phyloP scores from a whole-genome alignment of 176 grass and related monocot species.

The Bolboschoenus planiculmis region DNA sequence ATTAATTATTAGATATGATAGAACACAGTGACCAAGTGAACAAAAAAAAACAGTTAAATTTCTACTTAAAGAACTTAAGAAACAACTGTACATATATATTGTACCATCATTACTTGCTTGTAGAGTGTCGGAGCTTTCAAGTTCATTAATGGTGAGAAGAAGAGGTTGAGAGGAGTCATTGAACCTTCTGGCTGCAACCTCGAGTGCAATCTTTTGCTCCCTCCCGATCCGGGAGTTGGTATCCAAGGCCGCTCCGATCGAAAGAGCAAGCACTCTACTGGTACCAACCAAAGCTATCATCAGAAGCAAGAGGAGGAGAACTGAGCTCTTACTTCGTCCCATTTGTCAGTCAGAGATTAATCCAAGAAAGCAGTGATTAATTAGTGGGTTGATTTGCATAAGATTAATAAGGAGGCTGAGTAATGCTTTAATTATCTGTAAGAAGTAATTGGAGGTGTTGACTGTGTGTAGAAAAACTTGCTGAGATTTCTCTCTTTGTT shows the following conservation, averaged over 20 bases:
- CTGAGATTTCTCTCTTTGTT: too few relatives aligned
- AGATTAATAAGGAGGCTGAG: not conserved
- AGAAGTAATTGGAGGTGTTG: not conserved
- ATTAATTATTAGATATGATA: not conserved
- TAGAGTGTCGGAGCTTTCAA: not conserved
- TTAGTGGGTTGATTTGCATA: not conserved
- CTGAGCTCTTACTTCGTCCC: not conserved
- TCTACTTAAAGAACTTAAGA: not conserved
- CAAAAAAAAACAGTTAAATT: not conserved
- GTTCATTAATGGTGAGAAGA: not conserved
- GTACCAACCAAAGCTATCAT: not conserved
- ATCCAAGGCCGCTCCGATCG: not conserved
- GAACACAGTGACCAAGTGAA: not conserved
- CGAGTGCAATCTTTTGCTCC: constrained; percentile 5
- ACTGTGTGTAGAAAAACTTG: not conserved
- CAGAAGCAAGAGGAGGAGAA: not conserved
- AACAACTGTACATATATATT: not conserved
- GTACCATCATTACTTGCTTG: not conserved
- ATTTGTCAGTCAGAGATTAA: not conserved
- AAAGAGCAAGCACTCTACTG: not conserved
- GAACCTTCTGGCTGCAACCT: not conserved
- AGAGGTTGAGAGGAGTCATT: not conserved
- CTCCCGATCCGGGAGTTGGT: not conserved
- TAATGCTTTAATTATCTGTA: not conserved
- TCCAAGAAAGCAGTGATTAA: not conserved